Evolutionary conservation across 176 grass and related monocot species (phyloP), one percentile per base, ranked within the genome.

Genomic region (Dendrocalamus sinicus): DNA sequence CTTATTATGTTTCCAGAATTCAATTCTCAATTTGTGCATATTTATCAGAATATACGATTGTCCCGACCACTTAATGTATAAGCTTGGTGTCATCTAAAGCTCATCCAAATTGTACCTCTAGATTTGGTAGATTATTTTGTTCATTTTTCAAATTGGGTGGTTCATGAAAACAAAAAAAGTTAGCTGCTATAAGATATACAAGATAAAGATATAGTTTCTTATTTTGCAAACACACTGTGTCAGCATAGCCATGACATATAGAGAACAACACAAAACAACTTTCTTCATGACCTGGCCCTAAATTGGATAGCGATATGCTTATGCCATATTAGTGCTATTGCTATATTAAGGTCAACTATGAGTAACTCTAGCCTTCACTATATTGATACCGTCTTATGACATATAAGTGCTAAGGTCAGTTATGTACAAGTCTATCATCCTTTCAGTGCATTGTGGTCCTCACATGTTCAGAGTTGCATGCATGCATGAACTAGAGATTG

Each of bases 251-350:
- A 30, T 46, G 24, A 55, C 1, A 58, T 64, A 57, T 64, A 66
- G 20, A 40, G 51, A 53, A 64, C 26, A 84, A 30, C 39, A 22
- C 40, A 35, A 12, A 83, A 35, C 53, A 76, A 20, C 41, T 55
- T 57, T 48, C 67, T 66, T 26, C 30, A 67, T 55, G 3, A 59
- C 19, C 16, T 15, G 8, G 24, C 15, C 23, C 65, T 22, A 79
- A 71, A 72, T 73, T 76, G 51, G 72, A 19, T 69, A 40, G 50
- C 71, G 30, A 67, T 51, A 52, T 58, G 55, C 40, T 35, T 60
- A 37, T 48, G 32, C 6, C 59, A 11, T 77, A 78, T 30, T 85
- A n/a, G 22, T 17, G 19, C 14, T 23, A 43, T 22, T 16, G 28
- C 22, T 11, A 54, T 1, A 51, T 48, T n/a, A 72, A 50, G 11